A percentile compares a stretch with the other conserved stretches of the same genome.
Evolutionary conservation across 176 grass and related monocot genomes (phyloP).

Genomic region (Aegilops bicornis): DNA sequence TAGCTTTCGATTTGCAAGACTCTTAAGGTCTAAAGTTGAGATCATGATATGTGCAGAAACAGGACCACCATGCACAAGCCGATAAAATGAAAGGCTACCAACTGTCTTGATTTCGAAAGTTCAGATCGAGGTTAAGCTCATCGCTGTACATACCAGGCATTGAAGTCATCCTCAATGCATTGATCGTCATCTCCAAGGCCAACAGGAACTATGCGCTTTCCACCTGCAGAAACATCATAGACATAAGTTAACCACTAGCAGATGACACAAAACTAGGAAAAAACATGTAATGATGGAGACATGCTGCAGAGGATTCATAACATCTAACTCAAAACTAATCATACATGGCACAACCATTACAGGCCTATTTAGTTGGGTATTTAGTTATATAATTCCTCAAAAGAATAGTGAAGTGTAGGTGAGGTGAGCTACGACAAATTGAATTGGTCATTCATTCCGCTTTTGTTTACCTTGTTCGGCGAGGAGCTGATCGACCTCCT

Average conservation of each 20-base stretch:
- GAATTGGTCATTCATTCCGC: not conserved
- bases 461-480: constrained; percentile 63
- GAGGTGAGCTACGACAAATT: not conserved
- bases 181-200: constrained; percentile 97
- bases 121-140: constrained; percentile 5
- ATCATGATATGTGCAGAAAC: not conserved
- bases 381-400: not conserved
- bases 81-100: not conserved
- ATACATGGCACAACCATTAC: not conserved
- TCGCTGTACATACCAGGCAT: constrained; percentile 52
- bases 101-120: not conserved
- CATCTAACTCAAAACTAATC: not conserved
- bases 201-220: constrained; percentile 64
- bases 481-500: constrained; percentile 75
- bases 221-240: constrained; percentile 57
- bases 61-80: not conserved
- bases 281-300: not conserved
- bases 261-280: not conserved
- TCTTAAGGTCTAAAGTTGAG: constrained; percentile 9
- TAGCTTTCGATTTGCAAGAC: constrained; percentile 7
- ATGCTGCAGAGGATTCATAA: not conserved
- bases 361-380: not conserved
- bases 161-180: constrained; percentile 96
- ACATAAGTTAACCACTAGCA: not conserved
- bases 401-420: not conserved